These are phyloP conservation scores for Camellia lanceoleosa DNA, from an alignment of 148 eudicot genomes.

Conservation along the genomic window DNA sequence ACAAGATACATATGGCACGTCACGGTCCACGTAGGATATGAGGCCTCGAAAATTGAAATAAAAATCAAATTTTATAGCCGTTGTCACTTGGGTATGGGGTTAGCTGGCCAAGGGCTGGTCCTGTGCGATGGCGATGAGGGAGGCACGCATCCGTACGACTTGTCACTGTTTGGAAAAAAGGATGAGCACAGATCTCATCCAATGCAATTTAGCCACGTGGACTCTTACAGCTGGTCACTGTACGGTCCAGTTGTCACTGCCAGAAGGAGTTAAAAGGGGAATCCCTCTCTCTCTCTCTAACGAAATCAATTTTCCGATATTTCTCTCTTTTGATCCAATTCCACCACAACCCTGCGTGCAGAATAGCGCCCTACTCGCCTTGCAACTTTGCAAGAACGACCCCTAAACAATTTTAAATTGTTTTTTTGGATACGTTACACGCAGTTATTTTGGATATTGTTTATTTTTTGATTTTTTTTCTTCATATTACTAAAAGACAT, in stretches of 20 bases:
- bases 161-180: slow-evolving; percentile 15
- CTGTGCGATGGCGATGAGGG: background rate
- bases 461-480: too few species aligned
- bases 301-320: background rate
- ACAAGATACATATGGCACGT: slow-evolving; percentile 14
- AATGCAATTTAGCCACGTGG: slow-evolving; percentile 5
- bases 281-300: background rate
- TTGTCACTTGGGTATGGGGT: background rate
- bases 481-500: too few species aligned
- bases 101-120: slow-evolving; percentile 22
- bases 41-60: background rate
- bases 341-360: background rate
- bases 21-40: background rate
- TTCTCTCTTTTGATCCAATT: background rate
- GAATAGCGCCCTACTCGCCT: background rate
- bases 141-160: slow-evolving; percentile 4
- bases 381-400: background rate
- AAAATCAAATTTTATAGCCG: slow-evolving; percentile 20
- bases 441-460: too few species aligned
- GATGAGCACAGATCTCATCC: background rate
- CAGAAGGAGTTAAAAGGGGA: background rate
- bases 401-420: too few species aligned
- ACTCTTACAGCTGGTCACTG: slow-evolving; percentile 11
- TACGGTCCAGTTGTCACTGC: slow-evolving; percentile 18
- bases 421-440: too few species aligned